phyloP scores from a whole-genome alignment of 495 filamentous ascomycete species.

The Neurospora pannonica region DNA sequence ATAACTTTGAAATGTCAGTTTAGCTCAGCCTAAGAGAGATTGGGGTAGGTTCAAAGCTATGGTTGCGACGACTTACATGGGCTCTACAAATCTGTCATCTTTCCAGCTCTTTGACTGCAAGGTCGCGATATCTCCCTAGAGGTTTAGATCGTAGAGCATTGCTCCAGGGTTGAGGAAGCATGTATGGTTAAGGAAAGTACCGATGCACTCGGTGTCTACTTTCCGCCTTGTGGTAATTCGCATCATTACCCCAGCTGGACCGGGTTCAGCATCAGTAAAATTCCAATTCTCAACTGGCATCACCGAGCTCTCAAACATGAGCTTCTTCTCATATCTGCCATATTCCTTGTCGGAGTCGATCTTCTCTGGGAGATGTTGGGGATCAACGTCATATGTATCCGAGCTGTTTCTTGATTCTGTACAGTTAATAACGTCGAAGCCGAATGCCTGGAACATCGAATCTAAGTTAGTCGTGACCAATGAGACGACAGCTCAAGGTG shows the following conservation, averaged over 20 bases:
- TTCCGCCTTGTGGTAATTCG: neutral
- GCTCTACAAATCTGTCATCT: neutral
- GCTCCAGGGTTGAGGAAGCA: neutral
- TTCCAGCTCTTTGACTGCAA: neutral
- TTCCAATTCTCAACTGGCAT: no score
- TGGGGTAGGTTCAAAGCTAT: no score
- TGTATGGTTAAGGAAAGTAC: neutral
- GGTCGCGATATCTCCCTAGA: neutral
- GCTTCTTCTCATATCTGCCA: no score
- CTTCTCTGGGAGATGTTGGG: neutral
- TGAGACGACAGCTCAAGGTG: no score
- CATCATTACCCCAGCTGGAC: neutral
- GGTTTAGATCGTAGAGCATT: neutral
- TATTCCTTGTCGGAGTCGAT: no score
- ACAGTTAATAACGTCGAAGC: neutral
- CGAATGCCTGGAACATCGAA: neutral
- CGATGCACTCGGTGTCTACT: neutral
- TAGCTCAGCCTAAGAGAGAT: neutral
- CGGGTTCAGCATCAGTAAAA: no score
- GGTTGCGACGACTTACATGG: neutral
- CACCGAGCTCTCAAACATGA: no score
- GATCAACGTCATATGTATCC: neutral
- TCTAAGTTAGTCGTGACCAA: neutral
- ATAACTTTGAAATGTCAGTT: neutral
- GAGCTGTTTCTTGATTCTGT: neutral